phyloP scores from a whole-genome alignment of 441 rosid genomes.

The Iberis amara region DNA sequence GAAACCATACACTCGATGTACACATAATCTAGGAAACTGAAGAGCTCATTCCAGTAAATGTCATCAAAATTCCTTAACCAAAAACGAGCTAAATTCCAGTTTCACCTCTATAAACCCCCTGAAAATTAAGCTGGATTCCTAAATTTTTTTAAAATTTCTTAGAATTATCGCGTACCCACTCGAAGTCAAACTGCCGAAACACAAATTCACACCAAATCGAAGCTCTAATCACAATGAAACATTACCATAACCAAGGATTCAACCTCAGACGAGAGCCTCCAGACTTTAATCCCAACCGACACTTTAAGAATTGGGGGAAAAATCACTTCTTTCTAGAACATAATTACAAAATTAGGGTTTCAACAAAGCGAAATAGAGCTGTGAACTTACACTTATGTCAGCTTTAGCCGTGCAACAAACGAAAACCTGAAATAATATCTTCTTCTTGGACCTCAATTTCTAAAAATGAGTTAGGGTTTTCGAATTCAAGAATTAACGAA shows the following conservation, averaged over 20 bases:
- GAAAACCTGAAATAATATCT: slow-evolving; percentile 30
- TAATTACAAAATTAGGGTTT: slow-evolving; percentile 41
- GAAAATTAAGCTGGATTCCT: slow-evolving; percentile 12
- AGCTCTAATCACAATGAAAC: too few relatives aligned
- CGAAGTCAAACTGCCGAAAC: slow-evolving; percentile 2
- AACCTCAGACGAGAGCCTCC: slow-evolving; percentile 3
- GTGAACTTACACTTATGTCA: slow-evolving; percentile 37
- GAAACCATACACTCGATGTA: slow-evolving; percentile 7
- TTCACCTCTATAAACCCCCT: slow-evolving; percentile 9
- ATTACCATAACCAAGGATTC: slow-evolving; percentile 16
- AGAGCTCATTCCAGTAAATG: slow-evolving; percentile 20
- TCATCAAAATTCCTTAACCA: slow-evolving; percentile 7
- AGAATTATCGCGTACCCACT: slow-evolving; percentile 16
- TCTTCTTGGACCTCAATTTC: slow-evolving; percentile 26
- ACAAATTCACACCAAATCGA: too few relatives aligned
- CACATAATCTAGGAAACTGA: slow-evolving; percentile 8
- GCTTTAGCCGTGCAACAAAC: slow-evolving; percentile 21
- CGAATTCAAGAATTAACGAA: slow-evolving; percentile 33
- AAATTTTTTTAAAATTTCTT: slow-evolving; percentile 20
- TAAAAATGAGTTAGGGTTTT: slow-evolving; percentile 37
- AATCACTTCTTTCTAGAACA: neutral
- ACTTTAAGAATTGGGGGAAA: slow-evolving; percentile 22
- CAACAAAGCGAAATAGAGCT: slow-evolving; percentile 9
- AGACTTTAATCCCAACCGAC: slow-evolving; percentile 12
- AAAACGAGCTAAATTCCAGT: slow-evolving; percentile 9